Percentiles rank a stretch among this genome's conserved stretches.
Evolutionary conservation across 176 grass and related monocot species (phyloP).

Genomic region (Triticum turgidum): DNA sequence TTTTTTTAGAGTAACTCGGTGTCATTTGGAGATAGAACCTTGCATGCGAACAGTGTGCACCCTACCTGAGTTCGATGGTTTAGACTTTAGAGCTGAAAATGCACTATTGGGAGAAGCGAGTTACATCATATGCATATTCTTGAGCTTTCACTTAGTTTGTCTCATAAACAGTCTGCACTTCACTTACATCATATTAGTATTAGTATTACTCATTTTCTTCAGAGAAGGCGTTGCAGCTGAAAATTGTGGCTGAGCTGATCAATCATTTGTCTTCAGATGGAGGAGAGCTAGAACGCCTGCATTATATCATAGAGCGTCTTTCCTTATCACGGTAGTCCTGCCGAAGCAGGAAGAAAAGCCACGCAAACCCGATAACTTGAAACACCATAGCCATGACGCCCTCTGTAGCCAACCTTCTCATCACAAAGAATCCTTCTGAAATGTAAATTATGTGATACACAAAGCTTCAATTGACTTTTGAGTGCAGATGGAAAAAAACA

Average conservation of each 20-base stretch:
- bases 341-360: conserved; percentile 29
- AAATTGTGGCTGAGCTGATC: not conserved
- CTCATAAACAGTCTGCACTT: too few species aligned
- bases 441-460: not conserved
- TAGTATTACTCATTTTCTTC: not conserved
- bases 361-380: conserved; percentile 11
- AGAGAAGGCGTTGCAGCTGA: not conserved
- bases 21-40: not conserved
- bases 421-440: not conserved
- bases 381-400: not conserved
- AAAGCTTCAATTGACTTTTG: not conserved
- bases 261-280: conserved; percentile 2
- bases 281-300: not conserved
- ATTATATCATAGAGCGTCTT: not conserved
- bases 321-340: conserved; percentile 6
- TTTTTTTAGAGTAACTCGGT: not conserved
- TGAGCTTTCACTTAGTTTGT: too few species aligned
- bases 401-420: not conserved
- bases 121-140: not conserved
- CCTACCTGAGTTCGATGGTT: not conserved
- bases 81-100: not conserved
- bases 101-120: not conserved
- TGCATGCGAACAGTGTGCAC: not conserved
- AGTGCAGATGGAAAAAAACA: not conserved
- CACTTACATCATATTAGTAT: too few species aligned